A percentile compares a stretch with the other conserved stretches of the same genome.
Conservation (phyloP, 192 early-diverging fungal genomes). For the Funneliformis geosporum region DNA sequence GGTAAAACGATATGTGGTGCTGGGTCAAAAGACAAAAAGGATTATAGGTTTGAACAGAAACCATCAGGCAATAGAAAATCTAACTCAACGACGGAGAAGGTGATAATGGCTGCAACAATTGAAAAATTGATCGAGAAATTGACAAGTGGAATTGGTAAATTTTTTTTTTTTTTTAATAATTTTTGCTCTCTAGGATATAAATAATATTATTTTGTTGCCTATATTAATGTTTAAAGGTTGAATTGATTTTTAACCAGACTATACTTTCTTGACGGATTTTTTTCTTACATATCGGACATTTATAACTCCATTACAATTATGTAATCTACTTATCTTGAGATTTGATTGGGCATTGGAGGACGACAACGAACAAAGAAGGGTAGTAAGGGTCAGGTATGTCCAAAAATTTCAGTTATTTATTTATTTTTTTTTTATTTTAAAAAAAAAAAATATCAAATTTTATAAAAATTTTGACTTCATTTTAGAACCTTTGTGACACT, state of each 20-base stretch:
- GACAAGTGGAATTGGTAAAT: constrained; percentile 52
- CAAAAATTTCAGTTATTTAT: neutral
- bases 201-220: neutral
- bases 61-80: neutral
- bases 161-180: neutral
- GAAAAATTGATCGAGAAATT: constrained; percentile 59
- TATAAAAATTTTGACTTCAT: neutral
- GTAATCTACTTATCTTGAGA: constrained; percentile 54
- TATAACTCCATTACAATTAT: constrained; percentile 53
- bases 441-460: neutral
- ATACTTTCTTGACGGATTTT: constrained; percentile 63
- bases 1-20: neutral
- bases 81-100: neutral
- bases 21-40: neutral
- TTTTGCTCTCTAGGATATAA: neutral
- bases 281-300: constrained; percentile 64
- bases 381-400: constrained; percentile 50
- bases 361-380: constrained; percentile 48
- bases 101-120: constrained; percentile 58
- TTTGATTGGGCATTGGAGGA: constrained; percentile 56
- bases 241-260: constrained; percentile 40
- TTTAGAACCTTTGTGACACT: constrained; percentile 57
- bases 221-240: neutral
- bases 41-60: neutral
- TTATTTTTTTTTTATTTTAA: neutral